Base-by-base conservation (phyloP, 1,284 basidiomycete genomes). In the Hemileia vastatrix region DNA sequence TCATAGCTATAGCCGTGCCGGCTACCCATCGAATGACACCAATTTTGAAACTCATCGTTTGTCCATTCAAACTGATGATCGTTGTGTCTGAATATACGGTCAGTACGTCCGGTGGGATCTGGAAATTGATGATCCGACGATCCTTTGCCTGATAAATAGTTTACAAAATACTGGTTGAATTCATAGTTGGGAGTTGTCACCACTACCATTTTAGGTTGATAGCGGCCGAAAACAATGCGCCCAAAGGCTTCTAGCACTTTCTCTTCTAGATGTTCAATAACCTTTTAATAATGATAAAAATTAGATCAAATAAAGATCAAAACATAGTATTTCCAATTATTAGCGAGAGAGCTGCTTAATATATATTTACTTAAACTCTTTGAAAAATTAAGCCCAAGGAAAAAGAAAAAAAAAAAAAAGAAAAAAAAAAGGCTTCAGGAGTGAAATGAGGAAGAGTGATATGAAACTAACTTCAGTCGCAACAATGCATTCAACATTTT, bases 11-110 rank as follows among this genome's bases (percentile, higher is more conserved):
- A 61, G 4, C 15, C 5, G 24, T 49, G 40, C 4, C n/a, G n/a
- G n/a, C n/a, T n/a, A n/a, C 31, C n/a, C 19, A 52, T 45, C 11
- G 49, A 15, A 5, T 54, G 1, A 27, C 43, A 61, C 58, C 58
- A 61, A 8, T 11, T 13, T 3, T 47, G 33, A 44, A 61, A 61
- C 24, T 61, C 58, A 3, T 32, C 18, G 24, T 36, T 33, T 13
- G 58, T 54, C 58, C 58, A 61, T 49, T 61, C 58, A 15, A 61
- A 61, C 50, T 61, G 53, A 45, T 61, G 58, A 44, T 61, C 58
- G 6, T 32, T 15, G 27, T 61, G 51, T 18, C 58, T 52, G 23
- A 61, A 61, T 36, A 43, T 31, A 15, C 58, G 50, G 21, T 51
- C 36, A 27, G 58, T 61, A 8, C 40, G 50, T 4, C 51, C 36